phyloP scores from a whole-genome alignment of 495 filamentous ascomycete species.

The Talaromyces proteolyticus region DNA sequence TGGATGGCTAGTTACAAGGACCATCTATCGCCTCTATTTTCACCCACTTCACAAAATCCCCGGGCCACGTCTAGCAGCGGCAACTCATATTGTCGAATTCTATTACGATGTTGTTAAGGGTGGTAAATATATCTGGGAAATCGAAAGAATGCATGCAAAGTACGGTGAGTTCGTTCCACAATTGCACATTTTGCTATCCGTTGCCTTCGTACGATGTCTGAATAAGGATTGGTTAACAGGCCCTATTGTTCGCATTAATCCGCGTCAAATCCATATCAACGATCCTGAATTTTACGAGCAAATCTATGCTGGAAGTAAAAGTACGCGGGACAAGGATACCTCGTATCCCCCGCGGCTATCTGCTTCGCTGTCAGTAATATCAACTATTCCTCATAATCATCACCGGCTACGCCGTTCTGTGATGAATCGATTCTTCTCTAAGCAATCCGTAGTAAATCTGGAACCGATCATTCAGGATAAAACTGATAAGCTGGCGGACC shows the following conservation, averaged over 20 bases:
- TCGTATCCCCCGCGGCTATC: neutral
- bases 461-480: constrained; percentile 25
- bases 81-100: constrained; percentile 34
- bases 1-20: neutral
- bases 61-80: constrained; percentile 35
- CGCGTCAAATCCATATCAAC: constrained; percentile 22
- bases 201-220: no score
- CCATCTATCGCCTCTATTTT: constrained; percentile 35
- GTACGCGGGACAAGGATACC: constrained; percentile 18
- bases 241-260: constrained; percentile 24
- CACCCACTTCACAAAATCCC: constrained; percentile 35
- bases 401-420: constrained; percentile 32
- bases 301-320: constrained; percentile 16
- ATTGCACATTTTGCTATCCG: neutral
- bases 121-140: constrained; percentile 33
- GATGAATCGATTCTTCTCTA: constrained; percentile 36
- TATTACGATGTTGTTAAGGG: constrained; percentile 35
- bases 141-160: constrained; percentile 38
- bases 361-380: constrained; percentile 13
- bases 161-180: constrained; percentile 33
- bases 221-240: no score
- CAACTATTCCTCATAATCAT: constrained; percentile 21
- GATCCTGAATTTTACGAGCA: constrained; percentile 23
- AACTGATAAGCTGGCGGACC: constrained; percentile 14
- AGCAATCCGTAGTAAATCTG: constrained; percentile 22